Conservation (phyloP, 2,329 filamentous ascomycete genomes). For the Aureobasidium sp. region DNA sequence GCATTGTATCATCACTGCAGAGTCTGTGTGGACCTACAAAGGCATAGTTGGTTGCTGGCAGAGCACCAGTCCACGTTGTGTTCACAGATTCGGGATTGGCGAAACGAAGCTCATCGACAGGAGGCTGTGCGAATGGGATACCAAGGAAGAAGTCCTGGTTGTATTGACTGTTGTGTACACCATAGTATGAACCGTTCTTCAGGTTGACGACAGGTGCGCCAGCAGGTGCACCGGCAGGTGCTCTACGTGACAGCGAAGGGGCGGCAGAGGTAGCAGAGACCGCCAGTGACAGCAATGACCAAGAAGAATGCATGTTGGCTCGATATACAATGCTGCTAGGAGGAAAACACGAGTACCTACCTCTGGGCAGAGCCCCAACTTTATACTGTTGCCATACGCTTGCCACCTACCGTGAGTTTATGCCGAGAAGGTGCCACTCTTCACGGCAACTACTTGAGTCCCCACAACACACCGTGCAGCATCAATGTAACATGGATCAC, state of each 20-base stretch:
- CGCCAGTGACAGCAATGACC: constrained; percentile 5
- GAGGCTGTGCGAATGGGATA: constrained; percentile 21
- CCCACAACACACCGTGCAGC: constrained; percentile 1
- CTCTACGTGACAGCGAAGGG: neutral
- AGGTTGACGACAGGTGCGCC: constrained; percentile 26
- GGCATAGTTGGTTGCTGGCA: constrained; percentile 30
- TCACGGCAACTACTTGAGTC: neutral
- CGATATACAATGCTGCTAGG: neutral
- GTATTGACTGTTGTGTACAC: constrained; percentile 29
- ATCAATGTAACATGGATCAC: neutral
- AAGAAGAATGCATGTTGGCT: constrained; percentile 6
- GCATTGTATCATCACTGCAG: too few species aligned
- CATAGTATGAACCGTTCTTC: constrained; percentile 36
- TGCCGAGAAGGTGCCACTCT: neutral
- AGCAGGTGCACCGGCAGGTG: neutral
- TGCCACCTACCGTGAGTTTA: neutral
- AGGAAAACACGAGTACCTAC: neutral
- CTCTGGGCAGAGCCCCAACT: neutral
- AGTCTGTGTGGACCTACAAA: neutral
- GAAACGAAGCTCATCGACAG: constrained; percentile 18
- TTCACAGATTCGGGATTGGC: constrained; percentile 16
- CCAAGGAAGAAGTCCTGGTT: constrained; percentile 36
- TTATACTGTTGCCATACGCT: neutral
- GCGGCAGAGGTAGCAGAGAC: constrained; percentile 6
- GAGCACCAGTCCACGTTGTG: constrained; percentile 27